phyloP scores from a whole-genome alignment of 2,329 filamentous ascomycete genomes.

The Trichophaea hybrida region DNA sequence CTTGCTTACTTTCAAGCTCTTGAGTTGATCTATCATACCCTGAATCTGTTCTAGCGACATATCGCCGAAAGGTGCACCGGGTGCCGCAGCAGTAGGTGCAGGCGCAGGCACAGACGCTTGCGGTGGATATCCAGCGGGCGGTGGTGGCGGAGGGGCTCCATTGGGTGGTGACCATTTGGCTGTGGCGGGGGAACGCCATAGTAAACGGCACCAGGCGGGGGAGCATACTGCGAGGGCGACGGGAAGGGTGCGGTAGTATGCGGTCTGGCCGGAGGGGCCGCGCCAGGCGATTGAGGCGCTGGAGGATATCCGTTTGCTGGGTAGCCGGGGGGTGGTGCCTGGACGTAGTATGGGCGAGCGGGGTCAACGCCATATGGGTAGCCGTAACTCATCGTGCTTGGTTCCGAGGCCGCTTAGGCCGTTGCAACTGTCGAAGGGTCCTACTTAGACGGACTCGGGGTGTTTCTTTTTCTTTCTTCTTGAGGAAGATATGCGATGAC shows the following conservation, averaged over 20 bases:
- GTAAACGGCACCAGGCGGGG: background rate
- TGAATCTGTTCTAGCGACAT: background rate
- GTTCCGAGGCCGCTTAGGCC: background rate
- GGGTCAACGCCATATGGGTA: background rate
- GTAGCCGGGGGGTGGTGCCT: background rate
- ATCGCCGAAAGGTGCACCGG: background rate
- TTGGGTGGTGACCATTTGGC: background rate
- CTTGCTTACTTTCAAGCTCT: background rate
- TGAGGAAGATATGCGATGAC: background rate
- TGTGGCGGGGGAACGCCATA: slow-evolving; percentile 1
- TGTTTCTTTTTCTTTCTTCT: background rate
- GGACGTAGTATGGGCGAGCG: background rate
- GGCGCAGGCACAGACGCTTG: background rate
- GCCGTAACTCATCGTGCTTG: background rate
- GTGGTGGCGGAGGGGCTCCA: background rate
- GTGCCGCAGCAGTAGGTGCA: background rate
- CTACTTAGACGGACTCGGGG: background rate
- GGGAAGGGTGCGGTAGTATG: slow-evolving; percentile 4
- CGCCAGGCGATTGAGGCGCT: background rate
- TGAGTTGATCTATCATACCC: slow-evolving; percentile 1
- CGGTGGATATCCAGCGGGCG: background rate
- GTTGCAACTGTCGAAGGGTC: background rate
- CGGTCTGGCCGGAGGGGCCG: background rate
- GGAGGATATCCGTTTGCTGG: background rate
- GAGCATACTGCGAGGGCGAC: slow-evolving; percentile 1